Percentiles rank a stretch among this genome's conserved stretches.
Conservation (phyloP, 805 yeast genomes). For the Candida xiaguanensis region DNA sequence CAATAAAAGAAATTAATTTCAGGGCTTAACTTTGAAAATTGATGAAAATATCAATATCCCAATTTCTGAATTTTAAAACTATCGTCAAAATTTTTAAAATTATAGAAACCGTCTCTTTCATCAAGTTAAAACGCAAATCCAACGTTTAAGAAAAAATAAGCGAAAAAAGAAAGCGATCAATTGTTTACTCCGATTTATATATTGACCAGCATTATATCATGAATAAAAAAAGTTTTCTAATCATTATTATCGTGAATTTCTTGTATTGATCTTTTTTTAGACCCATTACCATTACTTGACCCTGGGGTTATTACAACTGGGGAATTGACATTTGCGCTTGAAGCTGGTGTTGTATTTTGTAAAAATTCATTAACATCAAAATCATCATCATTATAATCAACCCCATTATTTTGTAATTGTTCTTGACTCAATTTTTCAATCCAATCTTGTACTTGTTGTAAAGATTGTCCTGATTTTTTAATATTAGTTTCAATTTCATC, state of each 20-base stretch:
- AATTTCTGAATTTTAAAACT: no score
- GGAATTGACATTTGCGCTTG: slow-evolving; percentile 4
- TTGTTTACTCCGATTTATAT: not conserved
- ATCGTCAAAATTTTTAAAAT: no score
- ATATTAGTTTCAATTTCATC: slow-evolving; percentile 41
- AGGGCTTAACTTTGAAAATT: no score
- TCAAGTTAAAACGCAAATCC: no score
- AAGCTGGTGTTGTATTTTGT: slow-evolving; percentile 11
- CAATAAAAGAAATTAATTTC: no score
- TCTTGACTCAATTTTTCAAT: slow-evolving; percentile 33
- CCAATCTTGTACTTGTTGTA: slow-evolving; percentile 58
- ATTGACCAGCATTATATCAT: slow-evolving; percentile 3
- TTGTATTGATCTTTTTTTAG: slow-evolving; percentile 14
- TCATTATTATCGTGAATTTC: slow-evolving; percentile 14
- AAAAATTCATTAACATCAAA: slow-evolving; percentile 33
- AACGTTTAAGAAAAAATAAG: not conserved
- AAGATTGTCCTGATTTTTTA: slow-evolving; percentile 47
- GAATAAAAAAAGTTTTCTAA: not conserved
- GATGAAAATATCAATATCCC: no score
- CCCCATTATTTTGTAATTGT: slow-evolving; percentile 11
- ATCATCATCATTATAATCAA: slow-evolving; percentile 14
- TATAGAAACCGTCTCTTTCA: no score
- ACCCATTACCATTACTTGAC: slow-evolving; percentile 3
- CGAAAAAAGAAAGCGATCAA: not conserved
- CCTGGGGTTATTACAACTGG: slow-evolving; percentile 13